Evolutionary conservation across 257 asterid species (phyloP).

Genomic region (Solanum virginianum): DNA sequence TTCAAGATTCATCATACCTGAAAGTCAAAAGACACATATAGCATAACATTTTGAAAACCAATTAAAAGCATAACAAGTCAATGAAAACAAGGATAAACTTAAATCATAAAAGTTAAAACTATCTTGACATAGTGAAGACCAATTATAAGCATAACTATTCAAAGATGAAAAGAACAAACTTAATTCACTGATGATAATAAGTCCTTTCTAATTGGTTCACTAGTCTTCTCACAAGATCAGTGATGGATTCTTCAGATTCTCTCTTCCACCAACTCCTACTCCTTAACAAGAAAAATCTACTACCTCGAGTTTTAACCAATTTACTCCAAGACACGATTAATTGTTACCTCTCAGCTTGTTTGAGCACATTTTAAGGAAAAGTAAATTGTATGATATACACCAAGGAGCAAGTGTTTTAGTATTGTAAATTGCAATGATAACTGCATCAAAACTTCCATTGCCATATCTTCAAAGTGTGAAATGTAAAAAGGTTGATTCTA

Average conservation of each 20-base stretch:
- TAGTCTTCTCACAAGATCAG: neutral
- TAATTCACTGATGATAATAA: neutral
- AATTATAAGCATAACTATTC: neutral
- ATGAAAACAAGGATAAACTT: neutral
- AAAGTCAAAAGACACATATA: neutral
- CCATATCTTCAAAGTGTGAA: neutral
- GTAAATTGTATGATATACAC: neutral
- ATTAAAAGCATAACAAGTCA: neutral
- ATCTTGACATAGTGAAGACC: neutral
- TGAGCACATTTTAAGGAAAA: neutral
- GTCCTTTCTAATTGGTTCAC: neutral
- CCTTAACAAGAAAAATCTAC: neutral
- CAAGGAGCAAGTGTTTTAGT: neutral
- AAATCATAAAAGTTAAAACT: neutral
- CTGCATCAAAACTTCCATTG: neutral
- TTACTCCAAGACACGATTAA: neutral
- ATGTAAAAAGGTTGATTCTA: neutral
- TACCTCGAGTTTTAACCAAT: neutral
- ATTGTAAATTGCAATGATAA: neutral
- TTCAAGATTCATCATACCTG: constrained; percentile 76
- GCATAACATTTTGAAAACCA: neutral
- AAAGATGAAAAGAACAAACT: neutral
- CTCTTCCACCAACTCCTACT: neutral
- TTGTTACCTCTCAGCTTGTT: neutral
- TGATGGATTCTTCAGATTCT: neutral